These are phyloP conservation scores for Falciphora oryzae DNA, from an alignment of 2,329 filamentous ascomycete genomes.

Conservation along the genomic window DNA sequence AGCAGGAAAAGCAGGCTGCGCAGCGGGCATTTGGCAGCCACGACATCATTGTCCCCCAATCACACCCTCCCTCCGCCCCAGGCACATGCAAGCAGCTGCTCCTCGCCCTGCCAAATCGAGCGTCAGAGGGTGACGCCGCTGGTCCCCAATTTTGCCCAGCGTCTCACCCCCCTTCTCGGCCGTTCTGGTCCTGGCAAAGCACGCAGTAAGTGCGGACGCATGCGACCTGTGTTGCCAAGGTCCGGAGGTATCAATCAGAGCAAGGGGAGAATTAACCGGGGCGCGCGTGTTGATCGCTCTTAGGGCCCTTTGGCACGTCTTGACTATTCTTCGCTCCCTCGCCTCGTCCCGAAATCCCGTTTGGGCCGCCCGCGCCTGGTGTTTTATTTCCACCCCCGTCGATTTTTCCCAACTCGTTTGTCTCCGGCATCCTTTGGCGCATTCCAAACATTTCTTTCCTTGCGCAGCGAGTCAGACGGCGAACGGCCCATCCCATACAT, in stretches of 20 bases:
- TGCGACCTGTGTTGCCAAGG: background rate
- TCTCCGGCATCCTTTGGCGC: background rate
- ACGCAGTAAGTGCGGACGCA: background rate
- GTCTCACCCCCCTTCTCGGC: background rate
- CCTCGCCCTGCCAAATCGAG: background rate
- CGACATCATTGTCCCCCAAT: conserved; percentile 6
- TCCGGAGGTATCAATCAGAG: background rate
- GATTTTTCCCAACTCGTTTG: background rate
- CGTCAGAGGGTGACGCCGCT: background rate
- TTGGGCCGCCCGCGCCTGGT: background rate
- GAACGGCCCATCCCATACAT: background rate
- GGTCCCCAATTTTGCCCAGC: background rate
- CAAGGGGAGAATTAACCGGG: background rate
- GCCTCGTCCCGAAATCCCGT: background rate
- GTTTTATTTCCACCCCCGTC: background rate
- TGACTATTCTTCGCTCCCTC: background rate
- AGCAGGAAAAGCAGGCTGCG: no score
- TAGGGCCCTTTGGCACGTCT: background rate
- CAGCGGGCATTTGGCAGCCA: background rate
- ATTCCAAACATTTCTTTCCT: background rate
- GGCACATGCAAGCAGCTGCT: background rate
- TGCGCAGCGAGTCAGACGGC: background rate
- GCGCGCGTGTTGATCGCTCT: background rate
- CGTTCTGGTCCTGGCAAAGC: background rate
- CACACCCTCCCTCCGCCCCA: background rate